Base-by-base conservation (phyloP, 2,329 filamentous ascomycete genomes). In the Neoarthrinium moseri region DNA sequence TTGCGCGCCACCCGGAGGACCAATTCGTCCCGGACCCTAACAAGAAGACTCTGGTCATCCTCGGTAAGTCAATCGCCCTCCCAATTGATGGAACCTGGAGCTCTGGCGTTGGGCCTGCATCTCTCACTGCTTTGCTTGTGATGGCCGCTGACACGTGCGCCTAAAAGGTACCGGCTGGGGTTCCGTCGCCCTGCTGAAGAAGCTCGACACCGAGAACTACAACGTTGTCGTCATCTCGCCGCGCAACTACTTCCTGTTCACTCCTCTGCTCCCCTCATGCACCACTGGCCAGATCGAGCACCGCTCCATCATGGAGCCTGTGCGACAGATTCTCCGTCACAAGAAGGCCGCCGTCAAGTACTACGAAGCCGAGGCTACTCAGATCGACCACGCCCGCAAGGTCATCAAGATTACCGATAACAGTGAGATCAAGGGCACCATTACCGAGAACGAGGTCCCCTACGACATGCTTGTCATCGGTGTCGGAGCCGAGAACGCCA, bases 201-300 rank as follows among this genome's bases (percentile, higher is more conserved):
- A 95, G 68, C 88, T 99, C 70, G 91, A 99, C 66, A 96, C 92
- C 51, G 89, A 95, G 70, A 95, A 97, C 80, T 99, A 97, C 83
- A 97, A 99, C 69, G 92, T 97, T 69, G 72, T 97, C 65, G 91
- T 99, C 67, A 89, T 99, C 68, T 97, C 94, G 40, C 94, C 94
- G 45, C 89, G 94, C 67, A 99, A 99, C 76, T 99, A 96, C 82
- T 99, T 99, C 84, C 86, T 99, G 58, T 99, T 99, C 80, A 99
- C 94, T 23, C 94, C 94, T 50, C 84, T 99, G 49, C 83, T 99
- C 51, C 94, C 94, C 55, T 97, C 92, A 65, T 99, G 94, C 74
- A 97, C 94, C 43, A 96, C 92, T 56, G 94, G 94, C 61, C 87
- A 90, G 59, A 94, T 99, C 69, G 94, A 99, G 79, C 94, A 97